These are phyloP conservation scores for Artemisia princeps DNA, from an alignment of 140 eudicot genomes.

Conservation along the genomic window DNA sequence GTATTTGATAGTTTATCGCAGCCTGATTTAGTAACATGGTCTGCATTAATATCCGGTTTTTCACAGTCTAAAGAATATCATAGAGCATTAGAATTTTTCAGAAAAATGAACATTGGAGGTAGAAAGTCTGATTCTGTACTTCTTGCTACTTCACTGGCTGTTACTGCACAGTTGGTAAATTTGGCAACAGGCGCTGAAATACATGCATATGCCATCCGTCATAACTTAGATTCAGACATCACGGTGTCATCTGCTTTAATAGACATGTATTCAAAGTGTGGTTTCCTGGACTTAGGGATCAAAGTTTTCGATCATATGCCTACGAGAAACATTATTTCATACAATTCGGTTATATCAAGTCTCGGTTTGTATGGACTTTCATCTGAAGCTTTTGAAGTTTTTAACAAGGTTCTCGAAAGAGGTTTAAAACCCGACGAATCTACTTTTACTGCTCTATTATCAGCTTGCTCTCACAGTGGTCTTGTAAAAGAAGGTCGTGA, in stretches of 20 bases:
- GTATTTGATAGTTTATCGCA: conserved; percentile 35
- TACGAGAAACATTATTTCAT: conserved; percentile 38
- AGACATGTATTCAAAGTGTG: conserved; percentile 76
- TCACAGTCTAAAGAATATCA: conserved; percentile 37
- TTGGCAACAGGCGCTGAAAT: conserved; percentile 47
- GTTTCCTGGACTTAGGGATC: conserved; percentile 49
- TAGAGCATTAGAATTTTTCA: conserved; percentile 35
- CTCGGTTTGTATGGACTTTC: conserved; percentile 59
- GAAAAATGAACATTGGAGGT: conserved; percentile 30
- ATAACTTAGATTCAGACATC: conserved; percentile 31
- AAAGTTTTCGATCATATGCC: conserved; percentile 35
- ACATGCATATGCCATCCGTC: conserved; percentile 56
- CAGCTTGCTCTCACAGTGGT: conserved; percentile 67
- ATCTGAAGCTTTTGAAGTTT: conserved; percentile 35
- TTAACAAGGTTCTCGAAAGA: conserved; percentile 24
- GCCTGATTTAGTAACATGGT: conserved; percentile 75
- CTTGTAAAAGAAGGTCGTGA: conserved; percentile 50
- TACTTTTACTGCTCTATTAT: conserved; percentile 50
- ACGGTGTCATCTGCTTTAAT: conserved; percentile 56
- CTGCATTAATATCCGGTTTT: conserved; percentile 53
- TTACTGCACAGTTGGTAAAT: conserved; percentile 40
- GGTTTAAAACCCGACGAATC: conserved; percentile 52
- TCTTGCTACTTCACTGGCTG: conserved; percentile 43
- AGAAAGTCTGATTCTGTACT: conserved; percentile 40
- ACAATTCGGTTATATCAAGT: conserved; percentile 44